Percentiles rank a stretch among this genome's conserved stretches.
phyloP scores from a whole-genome alignment of 202 grass and related monocot genomes.

The Carex arenaria region DNA sequence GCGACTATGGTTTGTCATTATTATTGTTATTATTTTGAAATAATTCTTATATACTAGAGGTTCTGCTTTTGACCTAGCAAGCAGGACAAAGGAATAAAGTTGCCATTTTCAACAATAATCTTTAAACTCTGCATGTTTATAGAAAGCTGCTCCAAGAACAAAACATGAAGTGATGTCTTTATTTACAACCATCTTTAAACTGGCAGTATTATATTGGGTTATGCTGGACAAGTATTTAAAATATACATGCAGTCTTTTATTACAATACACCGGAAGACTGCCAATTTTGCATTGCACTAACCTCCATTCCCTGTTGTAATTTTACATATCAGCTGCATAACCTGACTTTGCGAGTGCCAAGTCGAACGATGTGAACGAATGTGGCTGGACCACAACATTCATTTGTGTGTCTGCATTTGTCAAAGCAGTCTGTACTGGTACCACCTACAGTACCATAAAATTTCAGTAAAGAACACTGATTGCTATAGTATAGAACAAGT shows the following conservation, averaged over 20 bases:
- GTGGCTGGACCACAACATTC: slow-evolving; percentile 34
- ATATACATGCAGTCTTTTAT: background rate
- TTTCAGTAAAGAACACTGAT: background rate
- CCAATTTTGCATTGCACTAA: background rate
- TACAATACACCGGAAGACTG: background rate
- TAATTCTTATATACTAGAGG: background rate
- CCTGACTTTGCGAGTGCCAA: slow-evolving; percentile 37
- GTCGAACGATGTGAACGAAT: slow-evolving; percentile 60
- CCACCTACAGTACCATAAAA: slow-evolving; percentile 43
- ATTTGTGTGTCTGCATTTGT: slow-evolving; percentile 35
- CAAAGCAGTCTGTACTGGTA: slow-evolving; percentile 23
- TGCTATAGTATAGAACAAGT: background rate
- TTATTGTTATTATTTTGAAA: background rate
- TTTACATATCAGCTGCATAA: slow-evolving; percentile 53
- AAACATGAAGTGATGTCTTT: background rate
- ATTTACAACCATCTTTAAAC: background rate
- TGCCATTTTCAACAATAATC: background rate
- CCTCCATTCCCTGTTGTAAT: background rate
- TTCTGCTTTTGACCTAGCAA: background rate
- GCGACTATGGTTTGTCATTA: too few species aligned
- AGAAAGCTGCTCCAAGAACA: background rate
- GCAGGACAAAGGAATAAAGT: background rate
- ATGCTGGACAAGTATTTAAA: background rate
- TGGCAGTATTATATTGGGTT: background rate
- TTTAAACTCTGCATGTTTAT: background rate